Evolutionary conservation across 352 stramenopile genomes (phyloP).

Genomic region (Globisporangium spinosum): DNA sequence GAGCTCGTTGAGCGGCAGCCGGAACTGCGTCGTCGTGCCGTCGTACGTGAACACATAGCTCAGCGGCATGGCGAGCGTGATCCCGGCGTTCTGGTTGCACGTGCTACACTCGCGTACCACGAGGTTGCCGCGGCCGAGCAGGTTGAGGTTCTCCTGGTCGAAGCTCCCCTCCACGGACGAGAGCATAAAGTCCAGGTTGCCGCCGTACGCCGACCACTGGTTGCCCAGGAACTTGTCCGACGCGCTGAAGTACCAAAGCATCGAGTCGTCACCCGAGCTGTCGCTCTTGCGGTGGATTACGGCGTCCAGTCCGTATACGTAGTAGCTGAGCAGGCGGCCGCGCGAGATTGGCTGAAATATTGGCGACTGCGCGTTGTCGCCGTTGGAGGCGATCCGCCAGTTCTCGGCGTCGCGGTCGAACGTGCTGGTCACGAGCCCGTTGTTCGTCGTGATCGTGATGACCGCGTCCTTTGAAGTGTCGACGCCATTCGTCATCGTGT

Average conservation of each 20-base stretch:
- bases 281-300: conserved; percentile 64
- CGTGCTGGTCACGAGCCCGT: conserved; percentile 75
- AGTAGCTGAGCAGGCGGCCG: conserved; percentile 81
- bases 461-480: conserved; percentile 66
- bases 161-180: conserved; percentile 90
- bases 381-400: conserved; percentile 78
- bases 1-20: conserved; percentile 71
- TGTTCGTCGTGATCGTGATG: conserved; percentile 67
- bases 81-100: conserved; percentile 76
- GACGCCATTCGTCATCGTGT: conserved; percentile 73
- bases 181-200: conserved; percentile 87
- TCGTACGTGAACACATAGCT: conserved; percentile 75
- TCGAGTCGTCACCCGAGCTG: conserved; percentile 53
- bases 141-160: conserved; percentile 72
- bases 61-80: conserved; percentile 85
- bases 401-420: conserved; percentile 78
- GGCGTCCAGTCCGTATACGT: conserved; percentile 81
- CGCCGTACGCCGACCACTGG: conserved; percentile 86
- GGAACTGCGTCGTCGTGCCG: conserved; percentile 78
- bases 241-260: conserved; percentile 88
- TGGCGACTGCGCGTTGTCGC: conserved; percentile 23
- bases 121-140: conserved; percentile 51
- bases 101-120: conserved; percentile 85
- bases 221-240: conserved; percentile 87
- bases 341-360: conserved; percentile 62